Evolutionary conservation across 495 filamentous ascomycete species (phyloP).

Genomic region (Evernia prunastri): DNA sequence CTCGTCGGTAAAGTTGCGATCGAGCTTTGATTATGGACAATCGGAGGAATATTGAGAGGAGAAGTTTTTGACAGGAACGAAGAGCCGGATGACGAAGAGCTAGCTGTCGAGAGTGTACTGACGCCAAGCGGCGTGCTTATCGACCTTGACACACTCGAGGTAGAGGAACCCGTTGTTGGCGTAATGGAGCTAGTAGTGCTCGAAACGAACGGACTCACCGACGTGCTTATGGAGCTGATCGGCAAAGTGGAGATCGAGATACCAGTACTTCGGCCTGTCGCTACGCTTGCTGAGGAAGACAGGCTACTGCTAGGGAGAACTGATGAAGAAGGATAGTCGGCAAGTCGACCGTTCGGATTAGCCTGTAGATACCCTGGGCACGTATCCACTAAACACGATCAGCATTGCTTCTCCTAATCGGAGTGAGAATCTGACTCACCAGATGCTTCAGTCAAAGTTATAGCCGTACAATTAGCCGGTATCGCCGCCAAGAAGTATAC

Average conservation of each 20-base stretch:
- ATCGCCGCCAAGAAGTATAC: neutral
- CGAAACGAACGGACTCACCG: too few relatives aligned
- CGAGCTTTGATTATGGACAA: neutral
- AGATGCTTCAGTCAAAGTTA: neutral
- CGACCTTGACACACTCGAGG: slow-evolving; percentile 19
- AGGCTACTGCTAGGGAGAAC: neutral
- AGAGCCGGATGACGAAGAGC: neutral
- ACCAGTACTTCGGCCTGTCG: neutral
- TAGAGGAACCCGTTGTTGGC: slow-evolving; percentile 30
- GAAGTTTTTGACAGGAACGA: neutral
- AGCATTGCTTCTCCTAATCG: neutral
- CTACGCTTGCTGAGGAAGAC: neutral
- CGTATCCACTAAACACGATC: neutral
- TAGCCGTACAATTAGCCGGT: neutral
- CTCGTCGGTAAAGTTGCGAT: neutral
- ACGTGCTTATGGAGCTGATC: too few relatives aligned
- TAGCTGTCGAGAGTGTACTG: too few relatives aligned
- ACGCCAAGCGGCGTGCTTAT: too few relatives aligned
- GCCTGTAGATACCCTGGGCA: slow-evolving; percentile 1
- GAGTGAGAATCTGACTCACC: neutral
- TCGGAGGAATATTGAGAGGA: neutral
- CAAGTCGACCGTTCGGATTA: slow-evolving; percentile 1
- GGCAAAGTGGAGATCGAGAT: neutral
- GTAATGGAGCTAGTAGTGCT: slow-evolving; percentile 26
- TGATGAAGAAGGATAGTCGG: neutral